A percentile compares a stretch with the other conserved stretches of the same genome.
Conservation (phyloP, 1,284 basidiomycete genomes). For the Gymnopus androsaceus region DNA sequence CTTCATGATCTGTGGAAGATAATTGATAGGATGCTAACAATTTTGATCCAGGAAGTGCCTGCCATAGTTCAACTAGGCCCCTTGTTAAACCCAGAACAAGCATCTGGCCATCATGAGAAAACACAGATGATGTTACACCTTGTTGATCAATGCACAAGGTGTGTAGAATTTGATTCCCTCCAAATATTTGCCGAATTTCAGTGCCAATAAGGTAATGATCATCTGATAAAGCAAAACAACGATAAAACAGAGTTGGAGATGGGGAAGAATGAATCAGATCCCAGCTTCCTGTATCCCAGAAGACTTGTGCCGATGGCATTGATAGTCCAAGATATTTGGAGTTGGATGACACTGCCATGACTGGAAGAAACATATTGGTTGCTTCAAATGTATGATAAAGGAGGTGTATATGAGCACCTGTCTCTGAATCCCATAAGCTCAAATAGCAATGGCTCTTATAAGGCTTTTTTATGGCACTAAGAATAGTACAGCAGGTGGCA, state of each 20-base stretch:
- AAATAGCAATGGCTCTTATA: not conserved
- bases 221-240: not conserved
- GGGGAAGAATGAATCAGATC: not conserved
- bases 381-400: not conserved
- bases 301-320: not conserved
- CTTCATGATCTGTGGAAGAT: too few relatives aligned
- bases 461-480: not conserved
- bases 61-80: not conserved
- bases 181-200: not conserved
- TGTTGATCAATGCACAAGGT: not conserved
- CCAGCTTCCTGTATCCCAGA: conserved; percentile 1
- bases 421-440: conserved; percentile 4
- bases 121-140: not conserved
- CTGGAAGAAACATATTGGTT: conserved; percentile 6
- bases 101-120: not conserved
- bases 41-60: not conserved
- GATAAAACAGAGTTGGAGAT: not conserved
- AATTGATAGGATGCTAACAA: not conserved
- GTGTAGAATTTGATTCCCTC: not conserved
- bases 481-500: conserved; percentile 1
- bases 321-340: not conserved
- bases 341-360: not conserved
- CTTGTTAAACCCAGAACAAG: not conserved
- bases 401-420: not conserved
- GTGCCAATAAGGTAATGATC: not conserved